Percentiles rank a stretch among this genome's conserved stretches.
Conservation (phyloP, 176 grass and related monocot genomes). For the Guadua angustifolia region DNA sequence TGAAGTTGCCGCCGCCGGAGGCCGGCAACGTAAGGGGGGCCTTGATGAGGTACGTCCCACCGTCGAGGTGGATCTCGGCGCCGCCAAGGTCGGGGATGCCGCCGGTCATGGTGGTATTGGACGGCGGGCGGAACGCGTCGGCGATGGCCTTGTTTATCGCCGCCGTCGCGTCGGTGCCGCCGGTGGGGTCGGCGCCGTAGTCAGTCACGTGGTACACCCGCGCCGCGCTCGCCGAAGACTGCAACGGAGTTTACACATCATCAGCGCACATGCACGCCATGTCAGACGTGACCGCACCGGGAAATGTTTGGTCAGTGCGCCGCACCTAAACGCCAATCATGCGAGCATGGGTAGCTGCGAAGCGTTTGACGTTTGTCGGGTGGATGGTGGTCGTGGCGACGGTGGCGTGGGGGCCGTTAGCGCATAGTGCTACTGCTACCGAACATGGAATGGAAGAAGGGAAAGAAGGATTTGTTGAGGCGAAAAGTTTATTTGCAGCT, state of each 20-base stretch:
- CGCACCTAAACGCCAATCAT: background rate
- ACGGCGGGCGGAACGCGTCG: conserved; percentile 62
- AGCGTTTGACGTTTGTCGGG: conserved; percentile 12
- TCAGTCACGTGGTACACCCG: conserved; percentile 80
- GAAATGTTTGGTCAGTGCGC: background rate
- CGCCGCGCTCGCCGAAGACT: conserved; percentile 33
- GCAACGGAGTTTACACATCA: background rate
- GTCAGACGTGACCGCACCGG: conserved; percentile 1
- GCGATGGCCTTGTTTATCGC: conserved; percentile 82
- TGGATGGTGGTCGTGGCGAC: background rate
- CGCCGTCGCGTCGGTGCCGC: conserved; percentile 56
- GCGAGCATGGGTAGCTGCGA: background rate
- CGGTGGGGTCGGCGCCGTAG: conserved; percentile 83
- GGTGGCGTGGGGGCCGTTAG: background rate
- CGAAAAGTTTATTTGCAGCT: background rate
- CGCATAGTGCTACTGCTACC: background rate
- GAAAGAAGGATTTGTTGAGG: background rate
- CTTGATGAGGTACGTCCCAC: conserved; percentile 75
- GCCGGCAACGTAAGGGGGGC: conserved; percentile 62
- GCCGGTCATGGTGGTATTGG: conserved; percentile 58
- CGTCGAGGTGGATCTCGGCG: conserved; percentile 81
- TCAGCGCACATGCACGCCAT: background rate
- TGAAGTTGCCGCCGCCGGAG: conserved; percentile 83
- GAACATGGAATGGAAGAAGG: background rate
- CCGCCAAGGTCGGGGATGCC: conserved; percentile 86